Evolutionary conservation across 2,329 filamentous ascomycete genomes (phyloP), one percentile per base, ranked within the genome.

Genomic region (Talaromyces sp.): DNA sequence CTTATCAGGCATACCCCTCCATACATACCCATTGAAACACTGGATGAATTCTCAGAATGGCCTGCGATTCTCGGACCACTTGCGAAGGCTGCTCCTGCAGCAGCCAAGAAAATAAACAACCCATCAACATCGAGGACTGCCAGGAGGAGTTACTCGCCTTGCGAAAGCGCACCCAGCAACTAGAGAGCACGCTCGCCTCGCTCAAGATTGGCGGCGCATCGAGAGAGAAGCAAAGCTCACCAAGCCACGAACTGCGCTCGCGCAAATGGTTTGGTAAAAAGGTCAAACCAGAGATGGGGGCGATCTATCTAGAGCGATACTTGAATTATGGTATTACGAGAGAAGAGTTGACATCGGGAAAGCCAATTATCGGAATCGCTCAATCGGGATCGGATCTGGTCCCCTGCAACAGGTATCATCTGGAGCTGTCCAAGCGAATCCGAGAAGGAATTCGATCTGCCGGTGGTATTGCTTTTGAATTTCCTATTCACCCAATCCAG

Each of bases 401-500:
- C 0, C 80, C 80, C 0, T 82, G 80, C 66, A 82, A 82, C 66
- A 75, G 78, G 9, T 75, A 82, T 66, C 80, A 82, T 64, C 64
- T 81, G 49, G 76, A 81, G 59, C 70, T 82, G 31, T 77, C 77
- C 6, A 81, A 82, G 68, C 73, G 80, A 6, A 80, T 82, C 3
- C 75, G 80, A 1, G 80, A 82, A 61, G 80, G 80, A 0, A 82
- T 82, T 64, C 73, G 78, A 11, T 72, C 76, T 0, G 79, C 80
- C 1, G 80, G 80, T 2, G 80, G 75, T 31, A 79, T 82, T 64
- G 77, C 79, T 2, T 77, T 82, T 62, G 80, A 82, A 65, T 82
- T 82, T 61, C 80, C 80, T 4, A 81, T 75, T 21, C 80, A 82
- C 67, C 80, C 80, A 4, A 82, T 82, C 46, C 80, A 82, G 63